Base-by-base conservation (phyloP, 805 yeast genomes). In the Wickerhamiella parazyma region DNA sequence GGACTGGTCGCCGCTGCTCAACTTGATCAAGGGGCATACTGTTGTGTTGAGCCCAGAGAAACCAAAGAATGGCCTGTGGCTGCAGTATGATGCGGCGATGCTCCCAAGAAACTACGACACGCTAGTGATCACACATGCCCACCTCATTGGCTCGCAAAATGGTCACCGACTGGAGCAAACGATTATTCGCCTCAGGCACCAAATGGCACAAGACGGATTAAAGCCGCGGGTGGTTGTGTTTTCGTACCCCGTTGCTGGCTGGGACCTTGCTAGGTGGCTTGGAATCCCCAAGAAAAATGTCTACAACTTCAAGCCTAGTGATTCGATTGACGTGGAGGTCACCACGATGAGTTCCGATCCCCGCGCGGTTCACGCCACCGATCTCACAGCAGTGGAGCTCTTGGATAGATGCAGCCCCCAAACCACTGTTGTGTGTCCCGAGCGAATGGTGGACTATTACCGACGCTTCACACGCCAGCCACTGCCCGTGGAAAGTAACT, bases 191-290 rank as follows among this genome's bases (percentile, higher is more conserved):
- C 70, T 83, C 73, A 67, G 80, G 47, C 75, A 80, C 48, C 73
- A 86, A 58, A 65, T 77, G 0, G 67, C 73, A 1, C 91, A 83
- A 50, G 55, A 78, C n/a, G 80, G 77, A 26, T 65, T 62, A 2
- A 56, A 65, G 1, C 50, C 74, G 5, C 63, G 97, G 49, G 59
- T 86, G 20, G 72, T 89, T n/a, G 87, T 75, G 0, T 62, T 89
- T 19, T 68, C 82, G 0, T 68, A 75, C 0, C 75, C 94, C 1
- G 58, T 89, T 33, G 75, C 91, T 55, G 82, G 80, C 3, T 68
- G 74, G 41, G 95, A 84, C 50, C 61, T 87, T 46, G 89, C 82
- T 1, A 83, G 79, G 43, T 91, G 97, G 95, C 60, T 91, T 22
- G 94, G 91, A 2, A 78, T 80, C 20, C 52, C 69, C 1, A 78